Percentiles rank a stretch among this genome's conserved stretches.
Conservation (phyloP, 2,329 filamentous ascomycete species). For the Fusarium goolgardi region DNA sequence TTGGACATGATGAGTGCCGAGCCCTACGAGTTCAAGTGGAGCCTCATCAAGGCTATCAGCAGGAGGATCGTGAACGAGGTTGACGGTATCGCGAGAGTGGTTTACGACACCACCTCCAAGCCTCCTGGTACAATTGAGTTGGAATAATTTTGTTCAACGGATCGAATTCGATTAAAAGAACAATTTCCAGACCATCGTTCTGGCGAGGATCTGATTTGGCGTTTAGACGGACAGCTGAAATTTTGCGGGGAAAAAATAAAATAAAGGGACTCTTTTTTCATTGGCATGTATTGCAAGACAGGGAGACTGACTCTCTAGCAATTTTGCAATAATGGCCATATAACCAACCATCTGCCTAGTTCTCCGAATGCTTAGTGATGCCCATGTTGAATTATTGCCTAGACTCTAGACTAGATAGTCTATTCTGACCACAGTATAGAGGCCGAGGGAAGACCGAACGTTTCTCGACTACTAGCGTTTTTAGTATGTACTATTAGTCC, state of each 20-base stretch:
- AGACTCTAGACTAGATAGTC: background rate
- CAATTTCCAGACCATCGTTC: background rate
- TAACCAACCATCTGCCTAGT: background rate
- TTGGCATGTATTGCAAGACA: background rate
- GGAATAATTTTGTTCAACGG: background rate
- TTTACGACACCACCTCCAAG: constrained; percentile 17
- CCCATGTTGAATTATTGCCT: background rate
- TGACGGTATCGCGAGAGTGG: constrained; percentile 17
- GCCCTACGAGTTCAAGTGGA: constrained; percentile 28
- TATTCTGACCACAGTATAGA: background rate
- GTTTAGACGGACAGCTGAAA: constrained; percentile 9
- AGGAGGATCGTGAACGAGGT: constrained; percentile 24
- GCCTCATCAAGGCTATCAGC: constrained; percentile 20
- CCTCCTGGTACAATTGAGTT: constrained; percentile 15
- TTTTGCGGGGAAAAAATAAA: constrained; percentile 6
- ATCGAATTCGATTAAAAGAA: background rate
- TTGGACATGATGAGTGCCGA: constrained; percentile 76
- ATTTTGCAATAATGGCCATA: background rate
- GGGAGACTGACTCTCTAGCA: background rate
- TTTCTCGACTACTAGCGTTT: background rate
- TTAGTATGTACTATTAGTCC: background rate
- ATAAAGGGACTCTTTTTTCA: constrained; percentile 1
- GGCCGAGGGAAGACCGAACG: background rate
- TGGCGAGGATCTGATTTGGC: constrained; percentile 2
- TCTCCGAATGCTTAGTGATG: background rate